Percentiles rank a stretch among this genome's conserved stretches.
These are phyloP conservation scores for Eimeria sp. DNA, from an alignment of 169 alveolate genomes.

Conservation along the genomic window DNA sequence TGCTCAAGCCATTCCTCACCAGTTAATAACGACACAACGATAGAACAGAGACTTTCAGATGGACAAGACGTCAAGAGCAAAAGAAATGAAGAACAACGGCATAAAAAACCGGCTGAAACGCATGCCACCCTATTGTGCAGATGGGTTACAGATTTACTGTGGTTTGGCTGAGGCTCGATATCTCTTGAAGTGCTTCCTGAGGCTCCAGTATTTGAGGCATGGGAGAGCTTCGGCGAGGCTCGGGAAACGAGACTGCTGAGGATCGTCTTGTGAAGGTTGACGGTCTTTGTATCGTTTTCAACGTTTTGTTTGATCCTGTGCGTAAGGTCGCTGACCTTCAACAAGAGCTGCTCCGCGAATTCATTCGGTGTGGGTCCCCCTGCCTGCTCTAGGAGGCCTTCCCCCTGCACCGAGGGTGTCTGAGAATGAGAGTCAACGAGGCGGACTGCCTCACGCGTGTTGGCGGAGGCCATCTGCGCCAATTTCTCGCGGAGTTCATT, in stretches of 20 bases:
- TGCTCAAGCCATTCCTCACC: neutral
- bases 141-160: neutral
- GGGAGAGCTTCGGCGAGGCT: neutral
- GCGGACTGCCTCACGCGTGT: neutral
- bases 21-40: neutral
- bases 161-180: neutral
- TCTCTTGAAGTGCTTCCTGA: neutral
- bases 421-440: neutral
- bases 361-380: neutral
- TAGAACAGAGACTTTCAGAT: neutral
- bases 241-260: neutral
- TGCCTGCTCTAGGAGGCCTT: neutral
- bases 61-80: neutral
- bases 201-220: neutral
- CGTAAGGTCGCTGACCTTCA: neutral
- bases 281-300: slow-evolving; percentile 15
- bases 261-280: neutral
- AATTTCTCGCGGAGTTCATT: neutral
- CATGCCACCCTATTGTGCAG: neutral
- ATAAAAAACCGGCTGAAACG: neutral
- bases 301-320: neutral
- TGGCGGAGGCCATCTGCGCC: slow-evolving; percentile 1
- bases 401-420: neutral
- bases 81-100: neutral
- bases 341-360: neutral